Percentiles rank a stretch among this genome's conserved stretches.
phyloP scores from a whole-genome alignment of 441 rosid genomes.

The Mallotus japonicus region DNA sequence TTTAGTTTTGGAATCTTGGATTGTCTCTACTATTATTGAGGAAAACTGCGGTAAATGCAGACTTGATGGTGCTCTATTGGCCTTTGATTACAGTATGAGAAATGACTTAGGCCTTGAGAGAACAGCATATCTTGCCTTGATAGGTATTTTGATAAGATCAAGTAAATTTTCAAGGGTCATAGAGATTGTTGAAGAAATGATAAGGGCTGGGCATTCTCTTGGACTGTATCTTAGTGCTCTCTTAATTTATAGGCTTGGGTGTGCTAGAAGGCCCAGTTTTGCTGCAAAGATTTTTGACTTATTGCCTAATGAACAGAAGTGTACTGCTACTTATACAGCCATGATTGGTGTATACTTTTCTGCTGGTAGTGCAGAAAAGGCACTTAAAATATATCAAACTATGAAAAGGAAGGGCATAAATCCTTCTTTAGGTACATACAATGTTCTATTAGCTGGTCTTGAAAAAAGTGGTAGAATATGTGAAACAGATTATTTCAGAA shows the following conservation, averaged over 20 bases:
- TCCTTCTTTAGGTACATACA: conserved; percentile 67
- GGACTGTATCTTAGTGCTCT: conserved; percentile 62
- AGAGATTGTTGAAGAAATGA: conserved; percentile 52
- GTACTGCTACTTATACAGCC: conserved; percentile 70
- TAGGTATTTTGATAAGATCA: conserved; percentile 54
- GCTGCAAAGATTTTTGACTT: conserved; percentile 61
- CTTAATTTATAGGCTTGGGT: conserved; percentile 62
- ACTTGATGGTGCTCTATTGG: conserved; percentile 56
- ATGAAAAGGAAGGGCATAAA: conserved; percentile 52
- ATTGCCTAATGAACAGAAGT: conserved; percentile 56
- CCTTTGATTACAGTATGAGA: conserved; percentile 53
- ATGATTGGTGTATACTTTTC: conserved; percentile 60
- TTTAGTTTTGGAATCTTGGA: conserved; percentile 39
- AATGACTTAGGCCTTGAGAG: conserved; percentile 49
- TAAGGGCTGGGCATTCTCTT: conserved; percentile 48
- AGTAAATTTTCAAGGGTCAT: conserved; percentile 40
- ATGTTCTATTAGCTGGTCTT: conserved; percentile 64
- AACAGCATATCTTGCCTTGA: conserved; percentile 50
- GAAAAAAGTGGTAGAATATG: conserved; percentile 48
- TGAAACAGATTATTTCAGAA: conserved; percentile 48
- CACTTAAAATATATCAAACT: conserved; percentile 49
- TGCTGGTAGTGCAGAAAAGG: conserved; percentile 73
- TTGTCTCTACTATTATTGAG: conserved; percentile 50
- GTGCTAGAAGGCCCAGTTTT: conserved; percentile 61
- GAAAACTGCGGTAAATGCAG: conserved; percentile 41